These are phyloP conservation scores for Echeveria elegans DNA, from an alignment of 164 flowering plant genomes.

Conservation along the genomic window DNA sequence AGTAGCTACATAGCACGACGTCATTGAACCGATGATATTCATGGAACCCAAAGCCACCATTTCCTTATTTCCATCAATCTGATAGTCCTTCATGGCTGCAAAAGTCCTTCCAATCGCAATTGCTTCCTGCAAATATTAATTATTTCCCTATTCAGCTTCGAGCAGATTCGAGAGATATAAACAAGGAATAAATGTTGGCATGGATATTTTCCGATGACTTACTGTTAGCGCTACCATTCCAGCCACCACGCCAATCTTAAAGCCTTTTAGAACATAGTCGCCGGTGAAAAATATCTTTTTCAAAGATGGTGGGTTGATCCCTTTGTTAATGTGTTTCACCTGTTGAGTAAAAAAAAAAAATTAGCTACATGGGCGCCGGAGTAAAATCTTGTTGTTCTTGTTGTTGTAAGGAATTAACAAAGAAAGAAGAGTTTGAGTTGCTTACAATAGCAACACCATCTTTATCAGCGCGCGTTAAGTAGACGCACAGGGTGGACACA, in stretches of 20 bases:
- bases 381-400: too few relatives aligned
- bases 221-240: slow-evolving; percentile 72
- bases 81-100: slow-evolving; percentile 81
- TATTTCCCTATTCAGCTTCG: not conserved
- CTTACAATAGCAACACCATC: slow-evolving; percentile 79
- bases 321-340: slow-evolving; percentile 65
- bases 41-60: slow-evolving; percentile 89
- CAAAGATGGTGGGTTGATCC: slow-evolving; percentile 65
- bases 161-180: not conserved
- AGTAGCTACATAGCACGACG: slow-evolving; percentile 87
- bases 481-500: slow-evolving; percentile 71
- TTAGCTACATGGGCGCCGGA: not conserved
- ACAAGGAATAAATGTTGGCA: not conserved
- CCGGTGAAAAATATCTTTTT: slow-evolving; percentile 59
- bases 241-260: slow-evolving; percentile 66
- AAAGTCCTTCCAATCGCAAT: slow-evolving; percentile 86
- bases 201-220: not conserved
- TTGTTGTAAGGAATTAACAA: too few relatives aligned
- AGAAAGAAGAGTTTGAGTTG: not conserved
- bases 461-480: slow-evolving; percentile 70
- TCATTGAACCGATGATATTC: slow-evolving; percentile 84
- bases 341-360: slow-evolving; percentile 15
- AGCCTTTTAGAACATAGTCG: slow-evolving; percentile 41
- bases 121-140: slow-evolving; percentile 45
- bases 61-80: slow-evolving; percentile 92